Evolutionary conservation across 257 asterid species (phyloP).

Genomic region (Jasminum sambac): DNA sequence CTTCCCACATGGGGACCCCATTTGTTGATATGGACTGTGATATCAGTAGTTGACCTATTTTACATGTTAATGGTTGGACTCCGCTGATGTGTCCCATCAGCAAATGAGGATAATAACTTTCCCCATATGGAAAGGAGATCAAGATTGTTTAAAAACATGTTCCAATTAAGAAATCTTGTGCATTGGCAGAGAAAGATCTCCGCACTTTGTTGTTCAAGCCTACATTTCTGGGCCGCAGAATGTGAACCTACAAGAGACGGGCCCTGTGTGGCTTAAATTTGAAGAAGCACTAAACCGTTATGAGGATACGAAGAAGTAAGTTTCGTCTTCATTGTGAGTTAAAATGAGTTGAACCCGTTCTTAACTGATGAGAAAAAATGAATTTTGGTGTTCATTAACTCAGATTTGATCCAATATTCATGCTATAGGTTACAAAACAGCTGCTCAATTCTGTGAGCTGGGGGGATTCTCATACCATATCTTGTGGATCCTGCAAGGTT

Average conservation of each 20-base stretch:
- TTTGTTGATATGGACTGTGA: too few relatives aligned
- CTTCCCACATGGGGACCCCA: too few relatives aligned
- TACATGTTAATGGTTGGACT: too few relatives aligned
- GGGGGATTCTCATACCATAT: conserved; percentile 13
- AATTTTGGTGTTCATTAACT: neutral
- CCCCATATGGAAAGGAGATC: too few relatives aligned
- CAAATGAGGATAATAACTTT: too few relatives aligned
- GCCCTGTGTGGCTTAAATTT: conserved; percentile 64
- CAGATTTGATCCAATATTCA: neutral
- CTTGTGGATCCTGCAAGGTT: conserved; percentile 12
- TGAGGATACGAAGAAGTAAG: conserved; percentile 53
- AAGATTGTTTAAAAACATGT: too few relatives aligned
- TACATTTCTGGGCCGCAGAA: conserved; percentile 84
- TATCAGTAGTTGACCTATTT: too few relatives aligned
- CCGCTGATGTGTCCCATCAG: too few relatives aligned
- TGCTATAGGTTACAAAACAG: conserved; percentile 45
- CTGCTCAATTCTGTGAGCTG: conserved; percentile 68
- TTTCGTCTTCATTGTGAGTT: neutral
- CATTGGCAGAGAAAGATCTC: conserved; percentile 65
- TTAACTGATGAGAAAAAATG: neutral
- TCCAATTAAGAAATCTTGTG: neutral
- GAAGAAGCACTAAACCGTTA: conserved; percentile 62
- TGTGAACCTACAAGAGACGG: conserved; percentile 69
- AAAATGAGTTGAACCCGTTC: neutral
- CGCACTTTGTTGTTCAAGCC: conserved; percentile 78